These are phyloP conservation scores for Ascochyta rabiei DNA, from an alignment of 2,329 filamentous ascomycete species.

Conservation along the genomic window DNA sequence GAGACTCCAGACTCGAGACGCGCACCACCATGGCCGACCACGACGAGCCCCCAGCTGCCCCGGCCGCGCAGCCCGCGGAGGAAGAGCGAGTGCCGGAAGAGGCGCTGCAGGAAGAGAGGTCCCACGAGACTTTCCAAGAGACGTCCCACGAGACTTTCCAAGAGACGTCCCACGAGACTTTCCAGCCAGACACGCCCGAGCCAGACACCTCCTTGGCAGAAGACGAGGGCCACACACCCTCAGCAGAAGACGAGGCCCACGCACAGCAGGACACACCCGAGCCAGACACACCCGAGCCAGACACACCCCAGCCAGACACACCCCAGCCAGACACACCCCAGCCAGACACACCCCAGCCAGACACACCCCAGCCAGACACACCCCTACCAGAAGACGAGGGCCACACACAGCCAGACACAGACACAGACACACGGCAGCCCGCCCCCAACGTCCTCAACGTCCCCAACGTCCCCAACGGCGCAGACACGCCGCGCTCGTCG, in stretches of 20 bases:
- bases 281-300: no score
- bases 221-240: no score
- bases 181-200: no score
- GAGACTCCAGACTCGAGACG: slow-evolving; percentile 22
- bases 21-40: slow-evolving; percentile 45
- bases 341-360: not conserved
- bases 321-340: no score
- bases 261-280: no score
- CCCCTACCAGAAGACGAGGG: not conserved
- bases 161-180: no score
- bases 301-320: no score
- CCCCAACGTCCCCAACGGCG: slow-evolving; percentile 29
- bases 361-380: no score
- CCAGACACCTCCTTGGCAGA: no score
- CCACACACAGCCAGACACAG: slow-evolving; percentile 3
- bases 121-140: no score
- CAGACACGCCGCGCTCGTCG: slow-evolving; percentile 40
- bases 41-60: slow-evolving; percentile 12
- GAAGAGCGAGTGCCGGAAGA: not conserved
- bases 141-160: no score
- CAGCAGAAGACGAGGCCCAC: no score
- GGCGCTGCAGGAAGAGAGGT: not conserved
- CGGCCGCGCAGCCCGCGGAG: slow-evolving; percentile 3
- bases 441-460: slow-evolving; percentile 31
- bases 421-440: slow-evolving; percentile 18